Evolutionary conservation across 1,284 basidiomycete species (phyloP).

Genomic region (Ustilago sp.): DNA sequence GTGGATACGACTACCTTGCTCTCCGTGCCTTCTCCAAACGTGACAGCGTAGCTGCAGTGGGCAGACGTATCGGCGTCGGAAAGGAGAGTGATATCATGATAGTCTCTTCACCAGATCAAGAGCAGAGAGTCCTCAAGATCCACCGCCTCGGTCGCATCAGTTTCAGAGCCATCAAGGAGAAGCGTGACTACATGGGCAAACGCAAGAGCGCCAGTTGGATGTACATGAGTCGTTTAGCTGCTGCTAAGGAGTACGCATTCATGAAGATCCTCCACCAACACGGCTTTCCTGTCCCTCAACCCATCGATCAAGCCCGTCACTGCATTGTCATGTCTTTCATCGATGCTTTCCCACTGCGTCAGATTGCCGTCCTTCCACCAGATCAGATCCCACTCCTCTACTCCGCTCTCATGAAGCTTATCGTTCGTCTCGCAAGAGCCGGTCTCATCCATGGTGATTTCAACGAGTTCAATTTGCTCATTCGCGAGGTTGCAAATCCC

Average conservation of each 20-base stretch:
- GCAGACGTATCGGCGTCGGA: conserved; percentile 96
- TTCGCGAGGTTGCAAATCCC: conserved; percentile 72
- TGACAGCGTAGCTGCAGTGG: conserved; percentile 73
- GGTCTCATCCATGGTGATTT: conserved; percentile 98
- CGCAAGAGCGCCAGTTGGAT: conserved; percentile 98
- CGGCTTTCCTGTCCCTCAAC: conserved; percentile 90
- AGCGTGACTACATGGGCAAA: conserved; percentile 96
- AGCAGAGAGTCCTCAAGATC: conserved; percentile 89
- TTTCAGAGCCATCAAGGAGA: conserved; percentile 95
- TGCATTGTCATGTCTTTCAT: conserved; percentile 96
- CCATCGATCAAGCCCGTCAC: conserved; percentile 93
- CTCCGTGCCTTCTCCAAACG: conserved; percentile 88
- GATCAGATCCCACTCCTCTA: conserved; percentile 83
- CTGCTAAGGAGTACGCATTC: conserved; percentile 97
- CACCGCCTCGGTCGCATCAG: conserved; percentile 94
- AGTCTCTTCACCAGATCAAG: conserved; percentile 84
- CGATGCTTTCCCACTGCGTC: conserved; percentile 95
- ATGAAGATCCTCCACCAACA: conserved; percentile 99
- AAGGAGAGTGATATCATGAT: conserved; percentile 98
- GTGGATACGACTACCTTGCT: conserved; percentile 95
- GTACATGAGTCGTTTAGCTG: conserved; percentile 97
- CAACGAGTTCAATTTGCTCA: conserved; percentile 99
- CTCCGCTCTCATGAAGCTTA: conserved; percentile 91
- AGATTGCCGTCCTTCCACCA: conserved; percentile 83
- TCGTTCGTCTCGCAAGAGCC: conserved; percentile 90